Conservation (phyloP, 371 early-diverging fungal genomes). For the Mucor plumbeus region DNA sequence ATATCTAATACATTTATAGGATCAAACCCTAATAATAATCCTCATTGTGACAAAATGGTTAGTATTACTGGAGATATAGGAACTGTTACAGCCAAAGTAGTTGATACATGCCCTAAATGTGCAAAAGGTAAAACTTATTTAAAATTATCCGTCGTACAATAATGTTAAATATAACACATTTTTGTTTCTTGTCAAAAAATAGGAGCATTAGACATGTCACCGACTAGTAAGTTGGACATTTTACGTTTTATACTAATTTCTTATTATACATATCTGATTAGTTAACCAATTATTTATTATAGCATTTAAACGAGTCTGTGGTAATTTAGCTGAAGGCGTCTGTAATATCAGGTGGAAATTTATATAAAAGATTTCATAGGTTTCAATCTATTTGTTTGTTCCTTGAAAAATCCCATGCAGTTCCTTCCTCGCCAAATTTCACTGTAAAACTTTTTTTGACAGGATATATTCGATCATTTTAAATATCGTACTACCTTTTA, state of each 20-base stretch:
- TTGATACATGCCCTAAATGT: slow-evolving; percentile 48
- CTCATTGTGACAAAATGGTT: slow-evolving; percentile 38
- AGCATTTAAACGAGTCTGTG: slow-evolving; percentile 26
- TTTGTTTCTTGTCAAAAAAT: slow-evolving; percentile 1
- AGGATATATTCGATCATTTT: slow-evolving; percentile 3
- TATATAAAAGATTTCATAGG: not conserved
- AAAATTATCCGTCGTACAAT: slow-evolving; percentile 7
- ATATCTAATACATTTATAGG: slow-evolving; percentile 20
- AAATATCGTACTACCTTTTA: not conserved
- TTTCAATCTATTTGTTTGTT: slow-evolving; percentile 23
- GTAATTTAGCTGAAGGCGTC: slow-evolving; percentile 17
- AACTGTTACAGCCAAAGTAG: slow-evolving; percentile 34
- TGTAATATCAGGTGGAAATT: slow-evolving; percentile 28
- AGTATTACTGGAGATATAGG: slow-evolving; percentile 36
- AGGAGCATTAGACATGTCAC: slow-evolving; percentile 49
- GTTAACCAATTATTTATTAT: not conserved
- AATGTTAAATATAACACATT: slow-evolving; percentile 1
- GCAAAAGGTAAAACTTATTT: slow-evolving; percentile 31
- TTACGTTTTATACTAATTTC: not conserved
- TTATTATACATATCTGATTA: too few species aligned
- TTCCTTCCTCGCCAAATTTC: slow-evolving; percentile 16
- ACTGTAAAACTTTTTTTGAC: slow-evolving; percentile 1
- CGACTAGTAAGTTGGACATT: slow-evolving; percentile 30
- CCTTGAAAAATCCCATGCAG: slow-evolving; percentile 8
- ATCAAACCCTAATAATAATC: slow-evolving; percentile 44